These are phyloP conservation scores for Alternaria longipes DNA, from an alignment of 2,329 filamentous ascomycete species.

Conservation along the genomic window DNA sequence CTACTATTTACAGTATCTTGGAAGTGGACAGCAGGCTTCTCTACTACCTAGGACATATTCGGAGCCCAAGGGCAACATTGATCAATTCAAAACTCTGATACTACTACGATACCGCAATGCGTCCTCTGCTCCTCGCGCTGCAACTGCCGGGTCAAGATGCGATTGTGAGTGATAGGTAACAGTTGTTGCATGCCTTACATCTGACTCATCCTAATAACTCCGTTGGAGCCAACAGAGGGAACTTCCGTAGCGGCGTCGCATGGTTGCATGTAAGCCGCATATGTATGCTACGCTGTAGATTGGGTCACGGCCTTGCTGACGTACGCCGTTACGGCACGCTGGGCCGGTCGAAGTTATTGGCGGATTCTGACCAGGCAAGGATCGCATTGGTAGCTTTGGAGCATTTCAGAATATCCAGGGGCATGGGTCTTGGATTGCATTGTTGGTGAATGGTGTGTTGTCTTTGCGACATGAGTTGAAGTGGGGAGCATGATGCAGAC, in stretches of 20 bases:
- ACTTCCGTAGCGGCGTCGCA: constrained; percentile 4
- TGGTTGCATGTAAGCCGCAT: constrained; percentile 15
- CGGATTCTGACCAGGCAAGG: neutral
- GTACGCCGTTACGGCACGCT: constrained; percentile 3
- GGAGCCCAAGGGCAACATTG: neutral
- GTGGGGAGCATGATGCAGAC: neutral
- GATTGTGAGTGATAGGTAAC: neutral
- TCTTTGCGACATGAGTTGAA: neutral
- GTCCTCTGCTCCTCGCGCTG: neutral
- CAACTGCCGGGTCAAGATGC: neutral
- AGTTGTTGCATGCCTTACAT: neutral
- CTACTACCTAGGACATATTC: neutral
- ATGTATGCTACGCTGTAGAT: constrained; percentile 10
- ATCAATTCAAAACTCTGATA: neutral
- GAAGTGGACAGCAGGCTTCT: constrained; percentile 10
- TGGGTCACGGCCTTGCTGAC: constrained; percentile 20
- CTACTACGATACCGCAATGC: neutral
- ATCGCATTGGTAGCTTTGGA: neutral
- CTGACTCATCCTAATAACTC: constrained; percentile 14
- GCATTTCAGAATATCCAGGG: neutral
- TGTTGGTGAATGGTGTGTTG: neutral
- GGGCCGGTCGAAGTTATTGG: neutral
- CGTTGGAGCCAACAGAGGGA: constrained; percentile 3
- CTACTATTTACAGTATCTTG: neutral
- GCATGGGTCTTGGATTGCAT: neutral